Conservation (phyloP, 768 basidiomycete genomes). For the Fibroporia radiculosa region DNA sequence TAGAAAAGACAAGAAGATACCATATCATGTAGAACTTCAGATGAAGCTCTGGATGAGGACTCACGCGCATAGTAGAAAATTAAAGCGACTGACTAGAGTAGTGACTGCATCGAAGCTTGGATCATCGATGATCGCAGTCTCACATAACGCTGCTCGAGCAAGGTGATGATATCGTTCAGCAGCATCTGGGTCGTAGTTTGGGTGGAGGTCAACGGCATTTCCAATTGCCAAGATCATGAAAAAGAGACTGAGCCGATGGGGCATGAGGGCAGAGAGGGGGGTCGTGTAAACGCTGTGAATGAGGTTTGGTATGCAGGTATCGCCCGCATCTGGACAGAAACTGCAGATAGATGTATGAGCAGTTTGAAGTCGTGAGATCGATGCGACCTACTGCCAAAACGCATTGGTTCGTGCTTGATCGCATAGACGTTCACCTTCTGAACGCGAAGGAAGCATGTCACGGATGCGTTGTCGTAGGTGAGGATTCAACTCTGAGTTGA, state of each 20-base stretch:
- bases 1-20: constrained; percentile 68
- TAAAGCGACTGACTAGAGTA: constrained; percentile 39
- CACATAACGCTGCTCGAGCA: constrained; percentile 54
- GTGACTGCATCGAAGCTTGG: constrained; percentile 68
- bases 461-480: constrained; percentile 57
- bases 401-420: constrained; percentile 59
- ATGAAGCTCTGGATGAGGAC: background rate
- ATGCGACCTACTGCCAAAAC: constrained; percentile 56
- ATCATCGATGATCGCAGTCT: constrained; percentile 68
- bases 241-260: constrained; percentile 58
- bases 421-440: constrained; percentile 53
- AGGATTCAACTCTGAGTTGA: constrained; percentile 36
- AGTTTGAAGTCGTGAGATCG: constrained; percentile 31
- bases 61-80: background rate
- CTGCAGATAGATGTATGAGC: constrained; percentile 4
- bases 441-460: constrained; percentile 50
- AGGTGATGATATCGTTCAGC: constrained; percentile 54
- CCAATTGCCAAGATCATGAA: constrained; percentile 71
- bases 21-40: constrained; percentile 63
- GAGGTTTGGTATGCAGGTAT: constrained; percentile 62
- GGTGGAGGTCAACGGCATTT: constrained; percentile 56
- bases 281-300: constrained; percentile 61
- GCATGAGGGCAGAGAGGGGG: constrained; percentile 51
- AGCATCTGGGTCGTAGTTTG: constrained; percentile 39
- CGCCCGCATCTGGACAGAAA: constrained; percentile 56